phyloP scores from a whole-genome alignment of 129 eudicot genomes.

The Apium graveolens region DNA sequence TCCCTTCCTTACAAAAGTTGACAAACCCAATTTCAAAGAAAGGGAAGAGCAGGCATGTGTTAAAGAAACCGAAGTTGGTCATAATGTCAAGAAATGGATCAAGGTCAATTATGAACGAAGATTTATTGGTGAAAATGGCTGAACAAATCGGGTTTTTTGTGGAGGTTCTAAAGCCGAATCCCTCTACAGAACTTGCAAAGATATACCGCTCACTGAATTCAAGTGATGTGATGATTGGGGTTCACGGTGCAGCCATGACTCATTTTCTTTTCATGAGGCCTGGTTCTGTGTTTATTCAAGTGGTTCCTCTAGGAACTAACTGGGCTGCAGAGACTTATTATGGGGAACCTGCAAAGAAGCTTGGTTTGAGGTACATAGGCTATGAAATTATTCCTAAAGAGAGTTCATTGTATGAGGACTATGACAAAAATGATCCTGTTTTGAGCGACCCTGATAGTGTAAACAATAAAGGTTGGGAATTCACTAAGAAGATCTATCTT shows the following conservation, averaged over 20 bases:
- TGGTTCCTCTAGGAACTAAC: constrained; percentile 75
- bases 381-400: constrained; percentile 63
- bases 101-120: constrained; percentile 70
- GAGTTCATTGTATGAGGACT: constrained; percentile 76
- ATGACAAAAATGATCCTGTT: constrained; percentile 62
- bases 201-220: constrained; percentile 66
- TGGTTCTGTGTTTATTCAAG: constrained; percentile 72
- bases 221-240: constrained; percentile 91
- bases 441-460: constrained; percentile 65
- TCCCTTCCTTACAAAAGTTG: constrained; percentile 3
- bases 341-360: constrained; percentile 69
- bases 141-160: constrained; percentile 64
- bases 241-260: constrained; percentile 98
- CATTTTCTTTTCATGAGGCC: constrained; percentile 84
- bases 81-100: constrained; percentile 78
- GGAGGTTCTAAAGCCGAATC: constrained; percentile 47
- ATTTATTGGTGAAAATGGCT: constrained; percentile 45
- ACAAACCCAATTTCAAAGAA: constrained; percentile 3
- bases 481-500: constrained; percentile 77
- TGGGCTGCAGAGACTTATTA: constrained; percentile 97
- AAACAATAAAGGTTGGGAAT: constrained; percentile 74
- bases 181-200: constrained; percentile 70
- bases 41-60: not conserved
- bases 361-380: constrained; percentile 67
- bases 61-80: constrained; percentile 60